Evolutionary conservation across 306 rosid species (phyloP).

Genomic region (peach (Prunus persica)): DNA sequence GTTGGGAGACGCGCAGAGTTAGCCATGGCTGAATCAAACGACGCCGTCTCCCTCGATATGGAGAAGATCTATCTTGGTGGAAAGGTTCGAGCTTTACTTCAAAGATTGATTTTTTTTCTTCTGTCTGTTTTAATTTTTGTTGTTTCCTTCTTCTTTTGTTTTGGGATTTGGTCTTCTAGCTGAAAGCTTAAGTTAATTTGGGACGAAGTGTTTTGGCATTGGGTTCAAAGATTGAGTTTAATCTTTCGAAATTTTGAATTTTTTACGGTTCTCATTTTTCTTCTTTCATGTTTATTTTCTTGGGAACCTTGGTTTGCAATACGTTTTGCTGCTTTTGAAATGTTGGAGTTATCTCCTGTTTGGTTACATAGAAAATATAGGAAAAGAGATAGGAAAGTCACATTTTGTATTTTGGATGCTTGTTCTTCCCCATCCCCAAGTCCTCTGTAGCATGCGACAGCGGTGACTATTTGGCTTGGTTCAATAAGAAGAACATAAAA

Average conservation of each 20-base stretch:
- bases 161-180: not conserved
- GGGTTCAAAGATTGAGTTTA: not conserved
- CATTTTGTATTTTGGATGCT: not conserved
- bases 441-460: not conserved
- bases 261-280: not conserved
- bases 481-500: constrained; percentile 9
- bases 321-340: not conserved
- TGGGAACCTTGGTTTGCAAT: not conserved
- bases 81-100: constrained; percentile 49
- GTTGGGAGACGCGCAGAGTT: constrained; percentile 38
- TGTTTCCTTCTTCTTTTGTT: not conserved
- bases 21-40: constrained; percentile 68
- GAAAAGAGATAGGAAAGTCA: not conserved
- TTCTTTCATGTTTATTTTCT: not conserved
- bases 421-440: not conserved
- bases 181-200: not conserved
- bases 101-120: constrained; percentile 6
- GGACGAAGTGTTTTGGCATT: not conserved
- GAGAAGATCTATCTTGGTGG: constrained; percentile 98
- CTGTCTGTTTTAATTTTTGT: not conserved
- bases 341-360: constrained; percentile 12
- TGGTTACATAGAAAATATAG: not conserved
- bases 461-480: constrained; percentile 8
- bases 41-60: constrained; percentile 68
- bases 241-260: not conserved